Evolutionary conservation across 495 filamentous ascomycete genomes (phyloP), one percentile per base, ranked within the genome.

Genomic region (Polyplosphaeria fusca): DNA sequence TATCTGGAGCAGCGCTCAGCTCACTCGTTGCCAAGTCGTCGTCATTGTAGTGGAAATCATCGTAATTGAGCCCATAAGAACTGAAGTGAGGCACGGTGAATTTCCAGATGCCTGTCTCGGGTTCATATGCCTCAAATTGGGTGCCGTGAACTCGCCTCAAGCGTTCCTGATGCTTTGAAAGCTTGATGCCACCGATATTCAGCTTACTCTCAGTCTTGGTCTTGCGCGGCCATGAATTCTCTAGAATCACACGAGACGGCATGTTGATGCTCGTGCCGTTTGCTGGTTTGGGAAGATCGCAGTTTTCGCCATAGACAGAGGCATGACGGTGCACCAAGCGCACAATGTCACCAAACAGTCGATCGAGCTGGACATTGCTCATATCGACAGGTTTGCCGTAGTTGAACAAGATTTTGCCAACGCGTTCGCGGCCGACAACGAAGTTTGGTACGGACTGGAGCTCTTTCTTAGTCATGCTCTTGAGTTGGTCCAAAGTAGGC

Each of bases 51-150:
- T n/a, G n/a, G n/a, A n/a, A n/a, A 23, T 88, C 87, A 39, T 91
- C 87, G 60, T 93, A 88, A 59, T 90, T 86, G 45, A 96, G 76
- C n/a, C 85, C 90, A 69, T 98, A 98, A 7, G 90, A 95, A 14
- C 90, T 96, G 71, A 91, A 98, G 71, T 98, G 93, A 55, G 89
- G 83, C 35, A 98, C 93, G 18, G 76, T 84, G 75, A 98, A 98
- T 5, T 81, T 79, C 93, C 93, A 98, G 22, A 86, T 81, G 47
- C 93, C 93, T 26, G 82, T 88, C 18, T 86, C 79, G 35, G 68
- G 74, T 37, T 92, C 79, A 70, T 96, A 98, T 55, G 77, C 75
- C 43, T 89, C 74, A 59, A 95, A 96, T 28, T 82, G 81, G 5
- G 93, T 95, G 65, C 88, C 86, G 24, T 72, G 71, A 27, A 95